Base-by-base conservation (phyloP, 805 yeast species). In the Spathaspora gorwiae region DNA sequence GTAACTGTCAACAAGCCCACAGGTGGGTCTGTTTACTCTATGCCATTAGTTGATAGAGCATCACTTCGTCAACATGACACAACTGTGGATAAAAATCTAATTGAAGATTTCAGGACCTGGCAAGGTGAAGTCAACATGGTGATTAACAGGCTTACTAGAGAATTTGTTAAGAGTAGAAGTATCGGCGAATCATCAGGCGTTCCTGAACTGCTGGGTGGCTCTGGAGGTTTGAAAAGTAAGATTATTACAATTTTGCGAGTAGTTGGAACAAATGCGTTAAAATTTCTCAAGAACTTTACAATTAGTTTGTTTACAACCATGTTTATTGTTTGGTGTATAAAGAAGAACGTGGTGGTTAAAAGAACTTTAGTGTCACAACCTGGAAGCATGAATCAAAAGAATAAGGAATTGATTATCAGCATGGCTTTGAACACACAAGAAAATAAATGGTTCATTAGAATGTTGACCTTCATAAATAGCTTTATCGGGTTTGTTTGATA, bases 121-220 rank as follows among this genome's bases (percentile, higher is more conserved):
- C 82, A 77, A 54, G 69, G 67, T 30, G 82, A 78, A 45, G 73
- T 78, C 40, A 78, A 77, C 48, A 52, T 67, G 40, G 64, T 79
- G 7, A 61, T 79, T 43, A 68, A 65, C 47, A 69, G 71, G 54
- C 66, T 79, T 35, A 65, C 75, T 13, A 59, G 66, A 43, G 82
- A 78, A 48, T 54, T 56, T 38, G 38, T 60, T 13, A 44, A 52
- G 14, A 50, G 51, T 15, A 45, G 53, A 34, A 7, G 26, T 33
- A 34, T 46, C 32, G 44, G 31, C 13, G 33, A 11, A 10, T 19
- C n/a, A n/a, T 12, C 9, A 26, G 8, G 10, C 5, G 13, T 5
- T 11, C 35, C 37, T 32, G 54, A 52, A 1, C 52, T 52, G 7
- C 46, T 51, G 10, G 63, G 59, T 37, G 47, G 59, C 5, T 46